A percentile compares a stretch with the other conserved stretches of the same genome.
Conservation (phyloP, 495 filamentous ascomycete species). For the Xylaria acuta region DNA sequence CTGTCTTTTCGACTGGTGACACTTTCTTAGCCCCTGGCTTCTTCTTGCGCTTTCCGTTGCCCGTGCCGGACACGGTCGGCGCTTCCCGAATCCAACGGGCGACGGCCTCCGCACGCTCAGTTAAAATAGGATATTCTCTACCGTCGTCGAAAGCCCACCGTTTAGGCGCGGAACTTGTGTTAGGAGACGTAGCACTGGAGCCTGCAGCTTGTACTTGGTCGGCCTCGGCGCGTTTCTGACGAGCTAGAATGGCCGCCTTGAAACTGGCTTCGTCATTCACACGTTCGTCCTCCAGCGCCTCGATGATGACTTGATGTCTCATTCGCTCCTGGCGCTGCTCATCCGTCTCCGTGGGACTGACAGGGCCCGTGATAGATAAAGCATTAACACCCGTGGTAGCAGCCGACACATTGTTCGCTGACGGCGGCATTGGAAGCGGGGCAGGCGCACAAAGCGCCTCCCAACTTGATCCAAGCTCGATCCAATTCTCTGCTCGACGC, state of each 20-base stretch:
- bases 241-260: constrained; percentile 63
- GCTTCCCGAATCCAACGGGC: constrained; percentile 73
- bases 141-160: constrained; percentile 70
- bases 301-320: constrained; percentile 68
- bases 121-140: constrained; percentile 71
- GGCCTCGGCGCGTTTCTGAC: constrained; percentile 59
- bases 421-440: constrained; percentile 57
- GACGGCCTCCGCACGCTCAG: constrained; percentile 70
- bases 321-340: constrained; percentile 61
- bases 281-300: constrained; percentile 68
- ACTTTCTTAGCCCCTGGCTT: constrained; percentile 45
- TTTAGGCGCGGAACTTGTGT: constrained; percentile 51
- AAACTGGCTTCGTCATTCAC: constrained; percentile 70
- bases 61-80: constrained; percentile 48
- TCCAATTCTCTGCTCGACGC: constrained; percentile 67
- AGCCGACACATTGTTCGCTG: constrained; percentile 32
- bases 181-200: constrained; percentile 30
- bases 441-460: constrained; percentile 73
- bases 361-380: constrained; percentile 27
- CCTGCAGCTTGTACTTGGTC: constrained; percentile 33
- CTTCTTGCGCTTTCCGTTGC: constrained; percentile 47
- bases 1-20: constrained; percentile 9
- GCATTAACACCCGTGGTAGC: constrained; percentile 30
- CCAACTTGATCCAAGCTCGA: constrained; percentile 67
- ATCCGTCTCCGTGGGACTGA: constrained; percentile 42